Evolutionary conservation across 306 rosid species (phyloP).

Genomic region (Oemleria cerasiformis): DNA sequence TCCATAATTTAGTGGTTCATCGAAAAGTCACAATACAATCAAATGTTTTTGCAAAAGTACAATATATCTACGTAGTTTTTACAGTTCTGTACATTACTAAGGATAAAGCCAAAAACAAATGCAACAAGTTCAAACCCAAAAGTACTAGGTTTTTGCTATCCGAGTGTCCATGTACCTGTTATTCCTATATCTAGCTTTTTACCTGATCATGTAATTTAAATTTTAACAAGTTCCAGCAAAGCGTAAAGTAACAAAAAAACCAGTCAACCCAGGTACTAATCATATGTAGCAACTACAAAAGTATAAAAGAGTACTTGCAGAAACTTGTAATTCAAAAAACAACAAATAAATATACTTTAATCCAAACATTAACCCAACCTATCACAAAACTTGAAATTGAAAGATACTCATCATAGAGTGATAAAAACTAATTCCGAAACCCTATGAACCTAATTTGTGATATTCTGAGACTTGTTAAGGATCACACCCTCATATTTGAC

Average conservation of each 20-base stretch:
- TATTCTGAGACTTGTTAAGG: slow-evolving; percentile 71
- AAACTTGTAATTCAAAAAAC: background rate
- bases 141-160: too few relatives aligned
- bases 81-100: too few relatives aligned
- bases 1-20: too few relatives aligned
- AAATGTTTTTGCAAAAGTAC: too few relatives aligned
- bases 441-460: slow-evolving; percentile 27
- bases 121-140: too few relatives aligned
- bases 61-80: too few relatives aligned
- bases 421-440: slow-evolving; percentile 26
- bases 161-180: too few relatives aligned
- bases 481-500: slow-evolving; percentile 88
- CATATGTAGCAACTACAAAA: background rate
- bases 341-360: background rate
- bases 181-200: too few relatives aligned
- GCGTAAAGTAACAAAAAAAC: too few relatives aligned
- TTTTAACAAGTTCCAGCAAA: background rate
- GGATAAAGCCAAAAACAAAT: too few relatives aligned
- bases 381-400: slow-evolving; percentile 18
- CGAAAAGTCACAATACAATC: too few relatives aligned
- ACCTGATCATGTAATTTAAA: too few relatives aligned
- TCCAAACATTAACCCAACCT: slow-evolving; percentile 10
- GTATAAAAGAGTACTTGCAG: background rate
- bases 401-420: background rate
- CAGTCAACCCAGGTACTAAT: background rate